Evolutionary conservation across 2,329 filamentous ascomycete species (phyloP).

Genomic region (Talaromyces rugulosus): DNA sequence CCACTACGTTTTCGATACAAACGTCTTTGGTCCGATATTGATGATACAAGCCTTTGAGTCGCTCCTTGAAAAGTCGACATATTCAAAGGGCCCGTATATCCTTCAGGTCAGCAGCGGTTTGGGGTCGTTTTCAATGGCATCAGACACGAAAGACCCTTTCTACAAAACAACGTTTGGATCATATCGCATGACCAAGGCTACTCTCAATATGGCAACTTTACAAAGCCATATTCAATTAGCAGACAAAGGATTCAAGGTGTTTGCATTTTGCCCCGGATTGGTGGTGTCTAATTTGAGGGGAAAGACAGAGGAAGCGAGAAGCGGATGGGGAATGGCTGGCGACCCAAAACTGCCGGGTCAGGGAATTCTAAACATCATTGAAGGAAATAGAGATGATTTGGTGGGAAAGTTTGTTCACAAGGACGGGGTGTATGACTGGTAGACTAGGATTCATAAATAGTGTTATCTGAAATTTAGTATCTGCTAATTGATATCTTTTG

Average conservation of each 20-base stretch:
- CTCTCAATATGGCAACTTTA: slow-evolving; percentile 11
- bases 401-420: slow-evolving; percentile 7
- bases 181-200: slow-evolving; percentile 10
- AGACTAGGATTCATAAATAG: neutral
- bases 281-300: slow-evolving; percentile 11
- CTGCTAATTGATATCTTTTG: no score
- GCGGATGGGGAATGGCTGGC: slow-evolving; percentile 3
- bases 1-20: slow-evolving; percentile 7
- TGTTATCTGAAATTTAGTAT: no score
- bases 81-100: slow-evolving; percentile 4
- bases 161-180: slow-evolving; percentile 12
- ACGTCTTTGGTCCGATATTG: slow-evolving; percentile 1
- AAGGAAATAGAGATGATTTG: slow-evolving; percentile 9
- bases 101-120: slow-evolving; percentile 14
- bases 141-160: neutral
- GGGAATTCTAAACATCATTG: slow-evolving; percentile 2
- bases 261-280: slow-evolving; percentile 10
- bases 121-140: slow-evolving; percentile 19
- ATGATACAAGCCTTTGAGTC: slow-evolving; percentile 5
- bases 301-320: neutral
- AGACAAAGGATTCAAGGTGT: slow-evolving; percentile 15
- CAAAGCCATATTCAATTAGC: slow-evolving; percentile 13
- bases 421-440: slow-evolving; percentile 1
- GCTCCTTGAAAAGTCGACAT: neutral
- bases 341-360: slow-evolving; percentile 4